phyloP scores from a whole-genome alignment of 495 filamentous ascomycete genomes.

The Hypomontagnella monticulosa region DNA sequence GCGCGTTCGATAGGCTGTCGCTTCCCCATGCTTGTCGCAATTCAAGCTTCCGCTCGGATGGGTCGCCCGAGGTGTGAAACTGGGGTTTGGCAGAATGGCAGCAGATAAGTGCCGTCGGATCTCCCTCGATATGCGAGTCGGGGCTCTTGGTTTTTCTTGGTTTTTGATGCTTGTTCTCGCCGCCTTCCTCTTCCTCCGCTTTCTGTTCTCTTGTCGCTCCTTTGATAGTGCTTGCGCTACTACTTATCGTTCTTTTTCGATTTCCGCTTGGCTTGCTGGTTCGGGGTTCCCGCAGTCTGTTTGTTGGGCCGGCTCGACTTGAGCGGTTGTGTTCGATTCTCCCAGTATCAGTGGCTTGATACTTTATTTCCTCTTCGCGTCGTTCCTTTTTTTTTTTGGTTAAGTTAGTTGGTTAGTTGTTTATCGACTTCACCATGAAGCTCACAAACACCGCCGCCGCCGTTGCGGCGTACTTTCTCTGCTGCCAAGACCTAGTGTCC shows the following conservation, averaged over 20 bases:
- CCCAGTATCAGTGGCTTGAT: not conserved
- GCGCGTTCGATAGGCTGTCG: not conserved
- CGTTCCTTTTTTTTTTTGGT: conserved; percentile 20
- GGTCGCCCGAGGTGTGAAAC: conserved; percentile 25
- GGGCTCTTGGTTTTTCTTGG: not conserved
- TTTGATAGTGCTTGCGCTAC: conserved; percentile 21
- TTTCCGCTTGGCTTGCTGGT: conserved; percentile 28
- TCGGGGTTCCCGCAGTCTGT: conserved; percentile 29
- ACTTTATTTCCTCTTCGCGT: conserved; percentile 9
- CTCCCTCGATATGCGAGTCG: not conserved
- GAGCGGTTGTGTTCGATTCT: conserved; percentile 7
- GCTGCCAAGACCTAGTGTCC: conserved; percentile 22
- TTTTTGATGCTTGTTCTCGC: conserved; percentile 6
- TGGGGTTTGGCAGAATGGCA: not conserved
- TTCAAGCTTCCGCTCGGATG: conserved; percentile 23
- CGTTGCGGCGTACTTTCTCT: conserved; percentile 29
- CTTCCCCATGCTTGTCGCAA: not conserved
- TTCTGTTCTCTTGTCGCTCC: conserved; percentile 17
- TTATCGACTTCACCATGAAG: conserved; percentile 23
- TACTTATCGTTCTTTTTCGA: conserved; percentile 5
- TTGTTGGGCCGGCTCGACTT: conserved; percentile 10
- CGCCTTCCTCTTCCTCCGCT: conserved; percentile 9
- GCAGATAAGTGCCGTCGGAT: conserved; percentile 5
- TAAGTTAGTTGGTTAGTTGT: not conserved
- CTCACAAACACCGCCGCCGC: conserved; percentile 31